phyloP scores from a whole-genome alignment of 2,329 filamentous ascomycete species.

The Aspergillus ochraceus region DNA sequence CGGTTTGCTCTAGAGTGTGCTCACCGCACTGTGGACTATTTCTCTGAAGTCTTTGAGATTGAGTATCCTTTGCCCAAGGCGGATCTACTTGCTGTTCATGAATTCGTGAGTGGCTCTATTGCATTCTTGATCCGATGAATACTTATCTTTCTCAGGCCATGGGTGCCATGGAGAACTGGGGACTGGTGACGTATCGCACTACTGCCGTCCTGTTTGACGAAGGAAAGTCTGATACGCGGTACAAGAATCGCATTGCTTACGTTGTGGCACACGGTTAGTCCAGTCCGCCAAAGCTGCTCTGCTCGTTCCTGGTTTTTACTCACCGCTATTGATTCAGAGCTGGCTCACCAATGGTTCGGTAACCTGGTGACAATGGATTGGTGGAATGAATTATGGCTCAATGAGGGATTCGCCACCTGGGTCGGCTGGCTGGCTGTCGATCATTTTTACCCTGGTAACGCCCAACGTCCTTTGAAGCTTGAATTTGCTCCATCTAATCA shows the following conservation, averaged over 20 bases:
- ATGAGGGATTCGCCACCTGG: conserved; percentile 97
- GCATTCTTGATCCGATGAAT: neutral
- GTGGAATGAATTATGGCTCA: conserved; percentile 93
- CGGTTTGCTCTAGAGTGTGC: conserved; percentile 87
- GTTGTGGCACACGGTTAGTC: conserved; percentile 78
- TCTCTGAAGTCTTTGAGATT: conserved; percentile 88
- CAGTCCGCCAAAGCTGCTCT: neutral
- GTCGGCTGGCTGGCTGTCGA: conserved; percentile 93
- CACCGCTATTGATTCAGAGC: conserved; percentile 52
- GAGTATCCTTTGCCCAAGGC: conserved; percentile 93
- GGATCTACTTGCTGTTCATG: conserved; percentile 86
- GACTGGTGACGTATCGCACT: conserved; percentile 90
- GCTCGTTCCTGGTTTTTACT: neutral
- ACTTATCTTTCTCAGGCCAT: conserved; percentile 43
- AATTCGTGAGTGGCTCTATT: conserved; percentile 68
- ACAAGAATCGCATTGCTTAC: conserved; percentile 92
- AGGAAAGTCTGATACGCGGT: conserved; percentile 82
- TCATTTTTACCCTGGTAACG: conserved; percentile 74
- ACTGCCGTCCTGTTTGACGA: conserved; percentile 97
- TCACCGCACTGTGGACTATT: conserved; percentile 91
- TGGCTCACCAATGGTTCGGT: conserved; percentile 95
- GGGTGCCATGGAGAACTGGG: conserved; percentile 95
- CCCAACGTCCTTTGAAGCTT: neutral
- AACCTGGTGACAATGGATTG: conserved; percentile 96
- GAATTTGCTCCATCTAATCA: conserved; percentile 18